Base-by-base conservation (phyloP, 2,329 filamentous ascomycete species). In the Cadophora sp. region DNA sequence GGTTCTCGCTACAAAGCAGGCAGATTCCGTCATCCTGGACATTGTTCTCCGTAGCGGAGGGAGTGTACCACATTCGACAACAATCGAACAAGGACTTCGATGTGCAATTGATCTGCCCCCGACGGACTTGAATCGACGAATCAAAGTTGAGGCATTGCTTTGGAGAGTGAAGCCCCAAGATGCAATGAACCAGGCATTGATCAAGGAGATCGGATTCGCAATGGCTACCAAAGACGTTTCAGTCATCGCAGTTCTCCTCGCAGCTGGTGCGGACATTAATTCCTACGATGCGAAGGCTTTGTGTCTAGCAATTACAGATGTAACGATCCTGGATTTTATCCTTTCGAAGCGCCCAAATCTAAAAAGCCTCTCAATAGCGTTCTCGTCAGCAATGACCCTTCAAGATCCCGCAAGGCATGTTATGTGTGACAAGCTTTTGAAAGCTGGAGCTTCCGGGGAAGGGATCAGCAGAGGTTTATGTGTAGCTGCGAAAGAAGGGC, bases 261-360 rank as follows among this genome's bases (percentile, higher is more conserved):
- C 80, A 1, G 79, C 81, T 0, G 84, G 85, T 0, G 86, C 86
- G 1, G 82, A 87, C 56, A 78, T 86, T n/a, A 87, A 88, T 68
- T 79, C 80, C 1, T 80, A 82, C 65, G 82, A 85, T 30, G 85
- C 81, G 0, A 81, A 82, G 1, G 81, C 85, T 0, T 75, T 89
- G 0, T 83, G 83, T 62, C 78, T 79, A 62, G 84, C 85, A 4
- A 81, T 88, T 0, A 80, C 81, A 16, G 79, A 83, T 53, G 75
- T 78, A 0, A 78, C 79, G 4, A 75, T 88, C 8, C 80, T 82
- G 11, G 84, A 87, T 50, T 73, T 85, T 24, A 73, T 89, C 2
- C 80, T 88, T 56, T 74, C 76, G 41, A 77, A 70, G 59, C 74
- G 66, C 33, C 83, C 82, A 1, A 82, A 66, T 6, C 76, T 82